Base-by-base conservation (phyloP, 1,139 yeast species). In the Suhomyces panamericanus region DNA sequence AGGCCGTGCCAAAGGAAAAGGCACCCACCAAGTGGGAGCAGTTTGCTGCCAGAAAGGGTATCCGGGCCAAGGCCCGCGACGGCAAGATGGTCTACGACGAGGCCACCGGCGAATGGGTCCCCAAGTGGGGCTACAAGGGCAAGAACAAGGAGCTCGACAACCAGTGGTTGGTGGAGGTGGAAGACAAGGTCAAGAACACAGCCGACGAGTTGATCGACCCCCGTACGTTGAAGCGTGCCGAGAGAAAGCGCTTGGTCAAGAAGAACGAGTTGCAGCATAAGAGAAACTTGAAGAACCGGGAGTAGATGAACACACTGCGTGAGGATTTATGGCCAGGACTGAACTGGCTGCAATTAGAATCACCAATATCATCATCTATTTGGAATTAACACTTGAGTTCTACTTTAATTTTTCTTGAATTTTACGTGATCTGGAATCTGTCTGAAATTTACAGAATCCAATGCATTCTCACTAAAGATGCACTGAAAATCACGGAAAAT, bases 81-180 rank as follows among this genome's bases (percentile, higher is more conserved):
- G 97, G 96, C 41, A 93, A 89, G 71, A 75, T 85, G 80, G 91
- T 88, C 2, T 95, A 73, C 59, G 96, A 93, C 64, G 98, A 95
- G 67, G 95, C 79, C 38, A 70, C 80, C 26, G 93, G 93, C 42
- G 91, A 90, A 67, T 95, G 99, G 99, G 96, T 86, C 49, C 95
- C 96, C 57, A 91, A 90, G 68, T 95, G 99, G 99, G 99, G 99
- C 49, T 93, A 85, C 73, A 85, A 87, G 56, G 99, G 99, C 60
- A 81, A 81, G 66, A 93, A 93, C 69, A 93, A 93, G 71, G 81
- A 83, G 47, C 63, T 84, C 57, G 98, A 93, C 61, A 73, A 78
- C 62, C 97, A 93, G 69, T 93, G 99, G 99, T 77, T 90, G 63
- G 98, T 93, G 46, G 99, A 95, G 68, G 86, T 93, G 50, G 88